These are phyloP conservation scores for Begonia peltatifolia DNA, from an alignment of 306 rosid species.

Conservation along the genomic window DNA sequence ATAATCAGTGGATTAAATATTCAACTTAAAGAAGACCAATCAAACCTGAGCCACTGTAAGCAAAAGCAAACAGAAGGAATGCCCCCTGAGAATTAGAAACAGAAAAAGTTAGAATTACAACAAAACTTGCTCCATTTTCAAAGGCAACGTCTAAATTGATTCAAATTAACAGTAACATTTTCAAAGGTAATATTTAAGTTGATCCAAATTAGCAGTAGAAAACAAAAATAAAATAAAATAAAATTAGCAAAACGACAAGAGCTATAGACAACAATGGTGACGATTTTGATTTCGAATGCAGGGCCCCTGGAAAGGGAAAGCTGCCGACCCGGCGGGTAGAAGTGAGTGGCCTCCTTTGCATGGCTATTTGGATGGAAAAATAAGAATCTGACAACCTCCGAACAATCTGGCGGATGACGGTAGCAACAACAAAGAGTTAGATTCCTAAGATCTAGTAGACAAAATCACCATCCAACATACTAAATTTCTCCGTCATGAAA, in stretches of 20 bases:
- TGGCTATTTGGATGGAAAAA: constrained; percentile 14
- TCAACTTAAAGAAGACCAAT: background rate
- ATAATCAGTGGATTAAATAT: background rate
- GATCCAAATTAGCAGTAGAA: background rate
- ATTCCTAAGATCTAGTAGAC: no score
- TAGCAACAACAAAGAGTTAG: no score
- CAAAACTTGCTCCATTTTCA: background rate
- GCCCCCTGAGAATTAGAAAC: constrained; percentile 41
- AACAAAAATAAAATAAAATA: background rate
- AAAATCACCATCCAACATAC: no score
- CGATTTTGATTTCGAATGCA: constrained; percentile 52
- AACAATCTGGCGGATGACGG: no score
- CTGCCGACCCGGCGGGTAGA: constrained; percentile 48
- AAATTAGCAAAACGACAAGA: constrained; percentile 56
- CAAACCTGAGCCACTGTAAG: constrained; percentile 59
- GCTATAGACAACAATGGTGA: constrained; percentile 47
- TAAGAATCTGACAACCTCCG: background rate
- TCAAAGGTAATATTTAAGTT: no score
- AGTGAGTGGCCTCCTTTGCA: constrained; percentile 53
- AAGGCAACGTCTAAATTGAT: no score
- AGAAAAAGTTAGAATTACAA: no score
- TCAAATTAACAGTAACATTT: no score
- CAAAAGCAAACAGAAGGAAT: constrained; percentile 44
- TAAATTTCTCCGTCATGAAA: no score
- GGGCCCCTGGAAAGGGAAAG: constrained; percentile 52